phyloP scores from a whole-genome alignment of 139 green algal species.

The Coelastrella sp. region DNA sequence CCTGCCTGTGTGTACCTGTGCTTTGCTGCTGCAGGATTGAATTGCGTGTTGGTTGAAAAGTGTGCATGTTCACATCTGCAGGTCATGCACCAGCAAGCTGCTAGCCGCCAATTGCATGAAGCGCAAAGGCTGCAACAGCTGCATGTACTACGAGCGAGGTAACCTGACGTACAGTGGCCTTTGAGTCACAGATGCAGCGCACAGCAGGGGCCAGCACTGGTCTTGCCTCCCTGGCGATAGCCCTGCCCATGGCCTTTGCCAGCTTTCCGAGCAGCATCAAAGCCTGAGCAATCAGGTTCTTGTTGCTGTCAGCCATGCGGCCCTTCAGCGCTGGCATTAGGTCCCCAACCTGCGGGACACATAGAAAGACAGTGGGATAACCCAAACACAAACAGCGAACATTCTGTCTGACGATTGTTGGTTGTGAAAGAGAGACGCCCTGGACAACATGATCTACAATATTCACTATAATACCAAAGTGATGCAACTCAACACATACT shows the following conservation, averaged over 20 bases:
- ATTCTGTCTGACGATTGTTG: neutral
- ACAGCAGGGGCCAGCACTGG: conserved; percentile 74
- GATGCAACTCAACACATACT: too few species aligned
- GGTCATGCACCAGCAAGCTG: neutral
- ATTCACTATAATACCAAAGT: too few species aligned
- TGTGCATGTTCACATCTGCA: neutral
- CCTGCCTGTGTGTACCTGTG: neutral
- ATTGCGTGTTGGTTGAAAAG: neutral
- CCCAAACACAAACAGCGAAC: neutral
- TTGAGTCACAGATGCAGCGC: conserved; percentile 89
- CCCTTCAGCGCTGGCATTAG: conserved; percentile 87
- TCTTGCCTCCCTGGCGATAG: conserved; percentile 72
- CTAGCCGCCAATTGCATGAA: too few species aligned
- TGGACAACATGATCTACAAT: too few species aligned
- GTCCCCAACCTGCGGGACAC: conserved; percentile 70
- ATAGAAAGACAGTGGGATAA: neutral
- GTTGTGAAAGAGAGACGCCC: neutral
- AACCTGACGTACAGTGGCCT: conserved; percentile 73
- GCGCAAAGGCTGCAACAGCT: neutral
- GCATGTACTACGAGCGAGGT: neutral
- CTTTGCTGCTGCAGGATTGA: neutral
- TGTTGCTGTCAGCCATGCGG: conserved; percentile 93
- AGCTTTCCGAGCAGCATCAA: conserved; percentile 84
- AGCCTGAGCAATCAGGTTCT: conserved; percentile 79
- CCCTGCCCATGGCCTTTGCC: conserved; percentile 85